phyloP scores from a whole-genome alignment of 164 flowering plant species.

The Chimonanthus salicifolius region DNA sequence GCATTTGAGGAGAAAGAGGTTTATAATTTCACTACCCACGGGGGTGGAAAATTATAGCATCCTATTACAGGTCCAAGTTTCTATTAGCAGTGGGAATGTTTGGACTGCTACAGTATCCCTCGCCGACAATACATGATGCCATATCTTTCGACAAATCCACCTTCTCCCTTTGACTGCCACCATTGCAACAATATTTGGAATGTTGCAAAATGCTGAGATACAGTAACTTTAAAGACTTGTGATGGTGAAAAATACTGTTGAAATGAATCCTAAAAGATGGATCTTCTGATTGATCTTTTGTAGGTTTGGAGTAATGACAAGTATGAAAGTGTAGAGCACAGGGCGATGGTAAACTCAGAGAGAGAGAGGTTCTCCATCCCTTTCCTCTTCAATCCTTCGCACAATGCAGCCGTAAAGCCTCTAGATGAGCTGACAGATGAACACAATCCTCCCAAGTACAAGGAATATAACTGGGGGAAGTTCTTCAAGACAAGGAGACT shows the following conservation, averaged over 20 bases:
- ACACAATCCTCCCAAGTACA: slow-evolving; percentile 9
- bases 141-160: not conserved
- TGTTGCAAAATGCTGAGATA: not conserved
- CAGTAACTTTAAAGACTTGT: not conserved
- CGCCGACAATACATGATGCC: not conserved
- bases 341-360: slow-evolving; percentile 9
- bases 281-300: not conserved
- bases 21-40: no score
- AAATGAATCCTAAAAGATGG: not conserved
- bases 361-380: slow-evolving; percentile 14
- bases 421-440: slow-evolving; percentile 8
- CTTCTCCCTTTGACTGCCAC: not conserved
- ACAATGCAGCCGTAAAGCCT: slow-evolving; percentile 3
- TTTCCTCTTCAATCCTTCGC: slow-evolving; percentile 2
- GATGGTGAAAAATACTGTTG: not conserved
- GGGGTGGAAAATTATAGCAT: no score
- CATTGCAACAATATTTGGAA: not conserved
- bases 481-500: slow-evolving; percentile 5
- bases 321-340: slow-evolving; percentile 9
- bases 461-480: slow-evolving; percentile 1
- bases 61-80: no score
- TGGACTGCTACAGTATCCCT: no score
- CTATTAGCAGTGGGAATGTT: no score
- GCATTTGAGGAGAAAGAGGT: no score
- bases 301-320: slow-evolving; percentile 15